A percentile compares a stretch with the other conserved stretches of the same genome.
Evolutionary conservation across 106 monocot species (phyloP).

Genomic region (Phalaenopsis equestris): DNA sequence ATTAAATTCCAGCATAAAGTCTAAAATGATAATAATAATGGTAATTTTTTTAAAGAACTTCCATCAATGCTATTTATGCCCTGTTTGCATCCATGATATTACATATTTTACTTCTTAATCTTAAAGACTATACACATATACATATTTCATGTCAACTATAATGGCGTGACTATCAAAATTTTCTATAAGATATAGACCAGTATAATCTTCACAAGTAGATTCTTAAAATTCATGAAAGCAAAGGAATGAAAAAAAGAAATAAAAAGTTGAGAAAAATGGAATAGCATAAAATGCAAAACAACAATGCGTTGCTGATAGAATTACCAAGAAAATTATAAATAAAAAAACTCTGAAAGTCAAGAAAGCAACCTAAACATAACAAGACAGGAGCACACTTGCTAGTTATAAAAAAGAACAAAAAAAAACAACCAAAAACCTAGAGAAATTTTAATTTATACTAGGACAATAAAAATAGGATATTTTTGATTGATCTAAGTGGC

Average conservation of each 20-base stretch:
- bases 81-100: background rate
- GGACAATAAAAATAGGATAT: too few relatives aligned
- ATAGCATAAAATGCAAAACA: background rate
- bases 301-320: background rate
- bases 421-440: background rate
- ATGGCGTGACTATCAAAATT: background rate
- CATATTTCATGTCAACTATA: background rate
- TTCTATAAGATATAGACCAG: background rate
- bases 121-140: background rate
- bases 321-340: background rate
- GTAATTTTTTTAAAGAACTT: background rate
- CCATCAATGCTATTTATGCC: background rate
- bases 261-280: background rate
- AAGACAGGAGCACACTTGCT: background rate
- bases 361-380: background rate
- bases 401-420: background rate
- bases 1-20: background rate
- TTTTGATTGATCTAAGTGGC: too few relatives aligned
- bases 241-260: background rate
- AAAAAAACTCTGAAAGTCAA: background rate
- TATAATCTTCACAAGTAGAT: background rate
- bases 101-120: background rate
- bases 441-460: background rate
- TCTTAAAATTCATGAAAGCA: background rate
- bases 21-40: background rate